phyloP scores from a whole-genome alignment of 495 filamentous ascomycete species.

The Aspergillus conjunctus region DNA sequence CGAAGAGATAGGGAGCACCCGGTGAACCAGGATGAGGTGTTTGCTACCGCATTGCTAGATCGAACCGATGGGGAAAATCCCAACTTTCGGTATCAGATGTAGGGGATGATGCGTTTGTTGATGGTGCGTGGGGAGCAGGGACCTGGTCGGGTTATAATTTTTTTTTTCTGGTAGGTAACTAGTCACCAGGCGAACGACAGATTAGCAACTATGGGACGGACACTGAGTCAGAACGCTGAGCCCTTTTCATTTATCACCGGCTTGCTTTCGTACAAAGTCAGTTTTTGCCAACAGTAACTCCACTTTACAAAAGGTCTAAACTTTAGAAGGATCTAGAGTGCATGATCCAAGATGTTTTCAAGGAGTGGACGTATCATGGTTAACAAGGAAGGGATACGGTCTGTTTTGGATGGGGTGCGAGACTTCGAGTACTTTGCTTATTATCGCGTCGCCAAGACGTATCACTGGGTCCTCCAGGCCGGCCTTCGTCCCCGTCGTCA shows the following conservation, averaged over 20 bases:
- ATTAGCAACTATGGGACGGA: neutral
- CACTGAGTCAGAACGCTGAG: neutral
- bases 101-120: no score
- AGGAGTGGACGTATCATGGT: no score
- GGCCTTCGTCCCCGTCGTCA: neutral
- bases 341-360: no score
- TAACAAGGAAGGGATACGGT: no score
- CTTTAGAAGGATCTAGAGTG: neutral
- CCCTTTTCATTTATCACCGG: neutral
- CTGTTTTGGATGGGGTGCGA: no score
- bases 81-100: constrained; percentile 9
- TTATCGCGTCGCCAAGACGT: no score
- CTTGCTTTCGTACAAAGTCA: neutral
- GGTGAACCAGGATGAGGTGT: neutral
- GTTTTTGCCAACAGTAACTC: neutral
- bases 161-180: neutral
- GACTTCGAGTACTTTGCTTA: no score
- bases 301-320: neutral
- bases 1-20: neutral
- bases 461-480: no score
- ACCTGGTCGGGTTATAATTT: no score
- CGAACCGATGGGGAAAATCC: constrained; percentile 6
- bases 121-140: no score
- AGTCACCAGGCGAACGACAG: neutral
- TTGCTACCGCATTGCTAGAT: constrained; percentile 1